Conservation (phyloP, 169 alveolate genomes). For the Plasmodium gonderi region DNA sequence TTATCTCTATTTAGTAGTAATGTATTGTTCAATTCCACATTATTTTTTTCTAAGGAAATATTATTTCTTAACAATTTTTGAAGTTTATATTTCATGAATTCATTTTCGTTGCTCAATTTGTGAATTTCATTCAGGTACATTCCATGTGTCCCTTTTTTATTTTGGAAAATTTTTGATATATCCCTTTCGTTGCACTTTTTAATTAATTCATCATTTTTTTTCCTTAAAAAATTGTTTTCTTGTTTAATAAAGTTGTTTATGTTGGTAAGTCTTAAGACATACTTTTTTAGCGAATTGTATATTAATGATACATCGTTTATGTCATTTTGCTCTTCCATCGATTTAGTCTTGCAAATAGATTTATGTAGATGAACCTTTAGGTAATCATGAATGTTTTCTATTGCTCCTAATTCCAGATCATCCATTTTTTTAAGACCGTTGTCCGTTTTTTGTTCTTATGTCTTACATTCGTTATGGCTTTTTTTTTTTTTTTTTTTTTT, state of each 20-base stretch:
- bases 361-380: constrained; percentile 23
- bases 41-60: constrained; percentile 19
- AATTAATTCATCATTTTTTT: constrained; percentile 49
- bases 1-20: constrained; percentile 19
- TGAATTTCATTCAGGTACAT: constrained; percentile 20
- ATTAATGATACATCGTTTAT: constrained; percentile 18
- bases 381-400: constrained; percentile 48
- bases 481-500: not conserved
- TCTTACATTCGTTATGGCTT: too few relatives aligned
- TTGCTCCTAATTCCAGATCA: constrained; percentile 22
- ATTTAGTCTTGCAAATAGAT: not conserved
- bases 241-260: constrained; percentile 42
- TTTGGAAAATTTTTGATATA: not conserved
- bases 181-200: constrained; percentile 3
- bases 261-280: constrained; percentile 28
- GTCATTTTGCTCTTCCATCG: not conserved
- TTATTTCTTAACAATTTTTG: constrained; percentile 52
- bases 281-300: constrained; percentile 43
- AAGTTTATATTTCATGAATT: constrained; percentile 44
- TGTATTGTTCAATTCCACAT: constrained; percentile 19
- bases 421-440: constrained; percentile 23
- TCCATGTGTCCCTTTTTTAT: constrained; percentile 6
- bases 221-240: constrained; percentile 51
- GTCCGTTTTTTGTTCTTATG: not conserved
- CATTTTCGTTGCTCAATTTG: constrained; percentile 55